Evolutionary conservation across 768 basidiomycete genomes (phyloP), one percentile per base, ranked within the genome.

Genomic region (Macrolepiota dolichaula): DNA sequence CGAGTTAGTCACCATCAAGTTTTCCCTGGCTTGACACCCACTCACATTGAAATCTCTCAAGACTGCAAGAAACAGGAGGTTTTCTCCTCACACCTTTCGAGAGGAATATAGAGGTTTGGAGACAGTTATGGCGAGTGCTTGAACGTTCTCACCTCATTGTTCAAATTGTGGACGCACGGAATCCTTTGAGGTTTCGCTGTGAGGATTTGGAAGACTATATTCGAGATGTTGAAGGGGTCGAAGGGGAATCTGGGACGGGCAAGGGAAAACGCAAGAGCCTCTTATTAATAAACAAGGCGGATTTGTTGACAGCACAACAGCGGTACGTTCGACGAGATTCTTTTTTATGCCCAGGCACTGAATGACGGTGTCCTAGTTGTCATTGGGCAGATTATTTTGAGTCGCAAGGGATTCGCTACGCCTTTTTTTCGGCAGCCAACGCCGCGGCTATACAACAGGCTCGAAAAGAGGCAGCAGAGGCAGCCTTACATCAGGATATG

Each of bases 101-200:
- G 71, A 89, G 95, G 52, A 99, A 98, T 70, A 76, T 99, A 35
- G 96, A 98, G 79, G 97, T 99, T 12, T 98, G 97, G 96, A 81
- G 97, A 46, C 97, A 99, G 69, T 82, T 99, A 7, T 99, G 97
- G 97, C 83, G 97, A 55, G 97, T 98, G 1, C 76, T 97, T 9
- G 97, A 99, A 75, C 85, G 95, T 22, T 97, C 96, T 1, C 92
- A 97, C 67, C 84, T 99, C 24, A 76, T 98, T 35, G 91, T 98
- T 1, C 94, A 98, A 73, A 96, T 99, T 54, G 92, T 97, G 55
- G 97, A 99, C 69, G 94, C 94, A 5, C 87, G 97, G 40, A 98
- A 97, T 77, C 96, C 97, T 1, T 79, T 97, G 9, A 80, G 86
- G 29, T 98, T 98, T 70, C 86, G 94, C 22, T 98, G 96, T 54